Percentiles rank a stretch among this genome's conserved stretches.
Evolutionary conservation across 306 rosid species (phyloP).

Genomic region (Inga laurina): DNA sequence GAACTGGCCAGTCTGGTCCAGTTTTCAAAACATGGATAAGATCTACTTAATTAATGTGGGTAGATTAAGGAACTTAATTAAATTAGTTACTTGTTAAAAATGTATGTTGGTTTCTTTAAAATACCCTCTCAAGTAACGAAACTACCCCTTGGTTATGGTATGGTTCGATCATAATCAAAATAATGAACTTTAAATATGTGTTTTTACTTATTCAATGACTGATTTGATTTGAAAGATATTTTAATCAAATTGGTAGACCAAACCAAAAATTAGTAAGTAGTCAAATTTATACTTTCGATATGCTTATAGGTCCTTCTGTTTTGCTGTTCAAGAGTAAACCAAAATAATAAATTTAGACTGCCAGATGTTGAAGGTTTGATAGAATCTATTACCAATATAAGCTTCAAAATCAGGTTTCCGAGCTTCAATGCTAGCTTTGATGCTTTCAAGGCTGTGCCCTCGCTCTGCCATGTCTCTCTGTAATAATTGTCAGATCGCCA

Average conservation of each 20-base stretch:
- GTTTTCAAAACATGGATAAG: no score
- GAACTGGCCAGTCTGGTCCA: no score
- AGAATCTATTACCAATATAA: slow-evolving; percentile 65
- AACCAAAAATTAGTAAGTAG: neutral
- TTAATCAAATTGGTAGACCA: neutral
- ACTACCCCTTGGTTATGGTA: no score
- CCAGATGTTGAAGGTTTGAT: neutral
- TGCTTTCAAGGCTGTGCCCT: slow-evolving; percentile 98
- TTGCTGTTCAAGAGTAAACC: neutral
- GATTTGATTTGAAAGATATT: neutral
- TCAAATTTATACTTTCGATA: neutral
- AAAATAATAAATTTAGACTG: neutral
- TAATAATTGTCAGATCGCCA: slow-evolving; percentile 13
- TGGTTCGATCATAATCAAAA: neutral
- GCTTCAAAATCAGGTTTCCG: slow-evolving; percentile 98
- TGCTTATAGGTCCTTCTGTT: neutral
- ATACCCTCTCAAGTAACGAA: no score
- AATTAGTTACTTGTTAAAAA: no score
- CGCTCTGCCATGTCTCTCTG: slow-evolving; percentile 99
- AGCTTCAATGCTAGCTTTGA: slow-evolving; percentile 97
- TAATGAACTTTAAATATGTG: neutral
- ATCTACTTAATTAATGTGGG: no score
- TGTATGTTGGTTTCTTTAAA: no score
- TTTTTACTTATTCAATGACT: neutral
- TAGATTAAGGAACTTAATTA: no score